Evolutionary conservation across 352 stramenopile genomes (phyloP).

Genomic region (Pythium folliculosum): DNA sequence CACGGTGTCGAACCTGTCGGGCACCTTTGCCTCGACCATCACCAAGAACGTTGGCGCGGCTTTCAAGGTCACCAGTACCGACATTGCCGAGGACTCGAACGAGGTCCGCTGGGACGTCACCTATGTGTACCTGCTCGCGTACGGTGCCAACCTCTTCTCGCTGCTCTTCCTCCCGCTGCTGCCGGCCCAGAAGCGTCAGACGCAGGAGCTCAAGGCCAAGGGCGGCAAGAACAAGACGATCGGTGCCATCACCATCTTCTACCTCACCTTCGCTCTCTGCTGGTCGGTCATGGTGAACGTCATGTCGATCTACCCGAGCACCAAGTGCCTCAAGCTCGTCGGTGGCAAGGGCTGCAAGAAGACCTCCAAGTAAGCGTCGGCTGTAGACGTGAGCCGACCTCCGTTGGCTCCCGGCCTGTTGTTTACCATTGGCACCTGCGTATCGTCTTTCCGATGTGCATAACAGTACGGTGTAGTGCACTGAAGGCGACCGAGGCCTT

Average conservation of each 20-base stretch:
- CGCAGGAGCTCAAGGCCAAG: no score
- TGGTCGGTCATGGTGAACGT: constrained; percentile 37
- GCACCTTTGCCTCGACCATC: constrained; percentile 35
- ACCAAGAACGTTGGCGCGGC: constrained; percentile 30
- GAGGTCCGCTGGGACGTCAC: constrained; percentile 37
- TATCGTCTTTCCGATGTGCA: no score
- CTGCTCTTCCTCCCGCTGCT: constrained; percentile 30
- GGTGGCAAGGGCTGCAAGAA: constrained; percentile 22
- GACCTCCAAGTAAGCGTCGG: constrained; percentile 4
- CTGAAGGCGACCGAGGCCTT: no score
- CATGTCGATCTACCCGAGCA: no score
- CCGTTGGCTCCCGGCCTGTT: no score
- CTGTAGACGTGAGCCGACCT: no score
- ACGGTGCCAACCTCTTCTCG: constrained; percentile 23
- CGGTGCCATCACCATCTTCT: constrained; percentile 27
- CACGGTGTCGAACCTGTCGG: no score
- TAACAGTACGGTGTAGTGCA: no score
- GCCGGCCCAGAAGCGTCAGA: no score
- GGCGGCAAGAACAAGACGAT: constrained; percentile 23
- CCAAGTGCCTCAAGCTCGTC: no score
- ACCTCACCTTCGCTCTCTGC: constrained; percentile 27
- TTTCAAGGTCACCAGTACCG: constrained; percentile 32
- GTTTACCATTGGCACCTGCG: no score
- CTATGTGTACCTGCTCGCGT: constrained; percentile 31
- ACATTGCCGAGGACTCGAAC: constrained; percentile 31